Percentiles rank a stretch among this genome's conserved stretches.
Conservation (phyloP, 2,329 filamentous ascomycete genomes). For the Pyrenochaeta sp. region DNA sequence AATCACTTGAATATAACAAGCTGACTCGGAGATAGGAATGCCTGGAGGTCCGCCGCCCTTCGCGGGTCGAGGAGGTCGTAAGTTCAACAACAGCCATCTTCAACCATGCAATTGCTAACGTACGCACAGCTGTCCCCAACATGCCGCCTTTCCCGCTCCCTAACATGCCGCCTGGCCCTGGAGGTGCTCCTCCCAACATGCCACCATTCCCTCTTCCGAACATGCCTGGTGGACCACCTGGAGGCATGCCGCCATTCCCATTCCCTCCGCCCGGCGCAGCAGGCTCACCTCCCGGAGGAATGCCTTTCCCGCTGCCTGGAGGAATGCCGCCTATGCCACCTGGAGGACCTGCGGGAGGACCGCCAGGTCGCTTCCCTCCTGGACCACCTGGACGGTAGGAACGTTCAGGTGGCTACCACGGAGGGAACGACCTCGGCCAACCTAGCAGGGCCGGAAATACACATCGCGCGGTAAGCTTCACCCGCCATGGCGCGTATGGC, state of each 20-base stretch:
- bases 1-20: too few species aligned
- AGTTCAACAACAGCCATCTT: conserved; percentile 15
- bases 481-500: too few species aligned
- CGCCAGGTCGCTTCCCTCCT: conserved; percentile 33
- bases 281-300: conserved; percentile 41
- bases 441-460: too few species aligned
- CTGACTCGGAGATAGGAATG: conserved; percentile 32
- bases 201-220: conserved; percentile 51
- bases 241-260: conserved; percentile 40
- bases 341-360: conserved; percentile 31
- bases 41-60: conserved; percentile 50
- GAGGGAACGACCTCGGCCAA: conserved; percentile 8
- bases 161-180: conserved; percentile 44
- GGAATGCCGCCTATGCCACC: conserved; percentile 40
- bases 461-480: too few species aligned
- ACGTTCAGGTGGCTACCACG: conserved; percentile 14
- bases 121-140: conserved; percentile 22
- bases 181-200: conserved; percentile 39
- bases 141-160: conserved; percentile 43
- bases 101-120: conserved; percentile 4
- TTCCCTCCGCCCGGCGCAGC: conserved; percentile 33
- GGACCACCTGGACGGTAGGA: conserved; percentile 36
- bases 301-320: conserved; percentile 49
- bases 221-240: conserved; percentile 30
- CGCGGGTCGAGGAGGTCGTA: conserved; percentile 52